Base-by-base conservation (phyloP, 2,329 filamentous ascomycete genomes). In the Aspergillaceae sp. region DNA sequence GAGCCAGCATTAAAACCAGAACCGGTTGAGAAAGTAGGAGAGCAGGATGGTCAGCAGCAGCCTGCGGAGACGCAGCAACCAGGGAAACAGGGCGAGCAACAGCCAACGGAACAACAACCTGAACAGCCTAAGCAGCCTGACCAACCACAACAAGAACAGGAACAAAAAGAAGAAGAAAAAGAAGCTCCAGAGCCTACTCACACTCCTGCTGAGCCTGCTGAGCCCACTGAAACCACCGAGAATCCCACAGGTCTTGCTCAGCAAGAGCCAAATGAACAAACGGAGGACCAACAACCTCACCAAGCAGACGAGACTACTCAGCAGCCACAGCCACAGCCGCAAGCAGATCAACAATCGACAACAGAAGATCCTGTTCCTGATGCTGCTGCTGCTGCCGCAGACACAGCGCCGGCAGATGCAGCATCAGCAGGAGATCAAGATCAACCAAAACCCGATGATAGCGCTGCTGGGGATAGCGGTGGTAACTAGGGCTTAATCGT, bases 1-100 rank as follows among this genome's bases (percentile, higher is more conserved):
- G 19, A 19, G 8, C 34, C n/a, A 36, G 28, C 30, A 50, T 54
- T 29, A 53, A 51, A 47, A 52, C 41, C 49, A 38, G 46, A 46
- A 19, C 40, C 19, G 19, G 19, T 19, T 19, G 19, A 19, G 19
- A 19, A 19, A 19, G 19, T 19, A 19, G 19, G 2, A 19, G 19
- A 19, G 19, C 19, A 19, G 19, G 19, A 19, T 19, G 19, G 19
- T 19, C 19, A 19, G 19, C 19, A 19, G 19, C 19, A 19, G 19
- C 19, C 19, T 19, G 19, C 19, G 19, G 19, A 19, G 19, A 19
- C 19, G 19, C 19, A 19, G 19, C 19, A 19, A 19, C 19, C 19
- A 19, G 19, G 19, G 19, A 19, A 19, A 19, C 33, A 33, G 35
- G 33, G 7, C 32, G 44, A 8, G 44, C 29, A 10, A 30, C 42